These are phyloP conservation scores for Boletellus dicymbophilus DNA, from an alignment of 1,284 basidiomycete species.

Conservation along the genomic window DNA sequence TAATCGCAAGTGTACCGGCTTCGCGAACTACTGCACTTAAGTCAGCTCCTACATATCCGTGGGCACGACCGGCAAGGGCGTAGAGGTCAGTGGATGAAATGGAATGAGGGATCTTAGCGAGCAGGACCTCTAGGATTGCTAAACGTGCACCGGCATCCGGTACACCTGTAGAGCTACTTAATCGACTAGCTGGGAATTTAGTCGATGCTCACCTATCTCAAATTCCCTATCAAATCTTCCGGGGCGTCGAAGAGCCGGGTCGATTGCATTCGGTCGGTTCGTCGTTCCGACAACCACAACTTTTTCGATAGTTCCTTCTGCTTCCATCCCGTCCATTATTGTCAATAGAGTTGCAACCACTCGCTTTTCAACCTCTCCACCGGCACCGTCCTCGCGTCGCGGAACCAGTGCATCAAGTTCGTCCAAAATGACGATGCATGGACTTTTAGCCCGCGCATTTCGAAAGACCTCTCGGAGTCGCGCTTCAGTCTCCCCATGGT, in stretches of 20 bases:
- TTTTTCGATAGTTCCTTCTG: constrained; percentile 48
- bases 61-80: constrained; percentile 76
- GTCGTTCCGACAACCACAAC: constrained; percentile 98
- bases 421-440: constrained; percentile 94
- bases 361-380: constrained; percentile 93
- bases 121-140: constrained; percentile 83
- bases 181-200: neutral
- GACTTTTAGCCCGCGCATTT: constrained; percentile 79
- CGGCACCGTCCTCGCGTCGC: constrained; percentile 81
- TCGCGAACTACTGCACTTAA: constrained; percentile 91
- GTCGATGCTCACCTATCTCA: constrained; percentile 75
- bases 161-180: constrained; percentile 59
- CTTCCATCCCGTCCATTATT: constrained; percentile 92
- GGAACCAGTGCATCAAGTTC: constrained; percentile 97
- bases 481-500: constrained; percentile 96
- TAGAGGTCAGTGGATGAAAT: constrained; percentile 65
- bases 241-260: constrained; percentile 92
- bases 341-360: constrained; percentile 96
- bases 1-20: constrained; percentile 90
- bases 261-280: constrained; percentile 96
- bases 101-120: constrained; percentile 79
- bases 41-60: constrained; percentile 98
- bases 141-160: constrained; percentile 84
- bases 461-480: constrained; percentile 88
- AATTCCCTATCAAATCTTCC: constrained; percentile 97